Conservation (phyloP, 2,329 filamentous ascomycete species). For the Stenocarpella maydis region DNA sequence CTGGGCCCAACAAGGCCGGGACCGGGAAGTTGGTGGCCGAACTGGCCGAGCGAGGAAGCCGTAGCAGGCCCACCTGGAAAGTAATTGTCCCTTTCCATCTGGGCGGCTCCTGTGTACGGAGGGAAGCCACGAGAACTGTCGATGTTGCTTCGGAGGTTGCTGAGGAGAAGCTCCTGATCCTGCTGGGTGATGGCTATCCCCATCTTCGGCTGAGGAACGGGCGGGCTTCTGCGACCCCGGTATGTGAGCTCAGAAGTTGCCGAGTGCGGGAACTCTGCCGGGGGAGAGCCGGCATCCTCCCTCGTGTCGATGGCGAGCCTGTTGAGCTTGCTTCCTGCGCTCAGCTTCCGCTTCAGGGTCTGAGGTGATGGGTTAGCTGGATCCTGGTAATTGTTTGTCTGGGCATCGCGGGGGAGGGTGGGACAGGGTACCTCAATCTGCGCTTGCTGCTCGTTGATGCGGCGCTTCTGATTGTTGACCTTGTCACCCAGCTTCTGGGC, state of each 20-base stretch:
- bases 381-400: too few relatives aligned
- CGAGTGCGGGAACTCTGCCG: slow-evolving; percentile 17
- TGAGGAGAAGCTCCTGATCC: slow-evolving; percentile 33
- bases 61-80: neutral
- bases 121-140: neutral
- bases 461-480: slow-evolving; percentile 36
- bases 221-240: neutral
- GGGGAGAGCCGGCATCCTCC: slow-evolving; percentile 11
- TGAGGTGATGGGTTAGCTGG: neutral
- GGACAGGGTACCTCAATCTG: slow-evolving; percentile 33
- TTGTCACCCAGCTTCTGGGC: slow-evolving; percentile 30
- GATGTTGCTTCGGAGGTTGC: slow-evolving; percentile 30
- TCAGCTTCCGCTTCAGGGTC: slow-evolving; percentile 31
- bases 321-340: slow-evolving; percentile 19
- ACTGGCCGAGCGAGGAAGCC: slow-evolving; percentile 12
- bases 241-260: slow-evolving; percentile 28
- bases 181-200: slow-evolving; percentile 19
- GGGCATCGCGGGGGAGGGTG: too few relatives aligned
- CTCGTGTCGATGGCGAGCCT: slow-evolving; percentile 4
- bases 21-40: neutral
- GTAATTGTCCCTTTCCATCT: slow-evolving; percentile 17
- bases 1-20: neutral
- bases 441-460: slow-evolving; percentile 34
- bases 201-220: slow-evolving; percentile 12
- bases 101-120: neutral